These are phyloP conservation scores for Auricularia heimuer DNA, from an alignment of 768 basidiomycete genomes.

Conservation along the genomic window DNA sequence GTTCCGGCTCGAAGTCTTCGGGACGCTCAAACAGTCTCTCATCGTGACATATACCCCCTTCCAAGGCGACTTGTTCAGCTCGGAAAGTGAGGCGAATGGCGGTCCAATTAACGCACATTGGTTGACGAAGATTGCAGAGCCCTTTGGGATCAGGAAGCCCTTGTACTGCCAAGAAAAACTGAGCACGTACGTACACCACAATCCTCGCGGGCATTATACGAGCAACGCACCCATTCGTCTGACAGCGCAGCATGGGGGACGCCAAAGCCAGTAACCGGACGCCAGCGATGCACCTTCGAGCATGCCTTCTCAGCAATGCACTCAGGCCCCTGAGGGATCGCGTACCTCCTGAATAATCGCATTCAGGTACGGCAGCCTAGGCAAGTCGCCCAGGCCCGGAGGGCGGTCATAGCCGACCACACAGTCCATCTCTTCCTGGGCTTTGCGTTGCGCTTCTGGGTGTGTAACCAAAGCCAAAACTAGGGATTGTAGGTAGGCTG, in stretches of 20 bases:
- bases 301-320: background rate
- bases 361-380: slow-evolving; percentile 21
- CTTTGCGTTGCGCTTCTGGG: slow-evolving; percentile 17
- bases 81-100: background rate
- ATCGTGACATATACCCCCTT: slow-evolving; percentile 22
- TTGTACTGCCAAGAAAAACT: background rate
- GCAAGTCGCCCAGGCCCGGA: slow-evolving; percentile 18
- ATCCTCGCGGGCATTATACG: too few relatives aligned
- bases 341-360: slow-evolving; percentile 25
- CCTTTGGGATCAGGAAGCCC: slow-evolving; percentile 5
- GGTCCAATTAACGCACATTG: slow-evolving; percentile 11
- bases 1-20: slow-evolving; percentile 38
- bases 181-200: background rate
- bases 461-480: slow-evolving; percentile 12
- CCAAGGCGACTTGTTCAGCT: too few relatives aligned
- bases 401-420: slow-evolving; percentile 16
- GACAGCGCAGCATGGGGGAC: background rate
- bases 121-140: slow-evolving; percentile 18
- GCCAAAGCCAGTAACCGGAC: background rate
- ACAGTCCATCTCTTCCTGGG: slow-evolving; percentile 17
- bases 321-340: background rate
- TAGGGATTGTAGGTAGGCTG: slow-evolving; percentile 9
- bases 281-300: background rate
- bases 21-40: slow-evolving; percentile 30
- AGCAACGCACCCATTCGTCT: background rate